Evolutionary conservation across 768 basidiomycete genomes (phyloP).

Genomic region (Terana coerulea): DNA sequence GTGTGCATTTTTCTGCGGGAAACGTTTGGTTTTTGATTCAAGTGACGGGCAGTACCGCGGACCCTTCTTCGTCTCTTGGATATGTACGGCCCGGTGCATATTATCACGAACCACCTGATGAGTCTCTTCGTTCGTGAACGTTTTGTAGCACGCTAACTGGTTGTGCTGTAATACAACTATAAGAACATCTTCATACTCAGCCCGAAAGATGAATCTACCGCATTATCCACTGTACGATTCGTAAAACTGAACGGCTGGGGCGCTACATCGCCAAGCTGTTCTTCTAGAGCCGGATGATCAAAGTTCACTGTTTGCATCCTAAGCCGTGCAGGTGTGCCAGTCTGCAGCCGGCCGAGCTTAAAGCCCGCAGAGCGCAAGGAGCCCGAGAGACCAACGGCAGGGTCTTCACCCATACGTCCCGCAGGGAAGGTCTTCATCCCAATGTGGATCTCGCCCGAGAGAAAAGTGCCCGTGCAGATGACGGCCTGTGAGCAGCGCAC

Average conservation of each 20-base stretch:
- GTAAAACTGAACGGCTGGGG: slow-evolving; percentile 78
- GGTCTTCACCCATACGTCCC: slow-evolving; percentile 69
- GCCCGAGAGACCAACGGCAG: slow-evolving; percentile 69
- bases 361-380: slow-evolving; percentile 76
- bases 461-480: slow-evolving; percentile 88
- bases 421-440: slow-evolving; percentile 76
- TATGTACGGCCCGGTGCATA: slow-evolving; percentile 76
- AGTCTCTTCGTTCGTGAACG: slow-evolving; percentile 67
- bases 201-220: too few relatives aligned
- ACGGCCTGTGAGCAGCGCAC: slow-evolving; percentile 80
- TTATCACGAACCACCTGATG: slow-evolving; percentile 75
- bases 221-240: slow-evolving; percentile 64
- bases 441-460: slow-evolving; percentile 89
- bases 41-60: slow-evolving; percentile 91
- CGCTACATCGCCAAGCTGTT: slow-evolving; percentile 62
- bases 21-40: slow-evolving; percentile 82
- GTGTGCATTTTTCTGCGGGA: slow-evolving; percentile 66
- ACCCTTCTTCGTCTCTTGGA: slow-evolving; percentile 87
- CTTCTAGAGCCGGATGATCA: slow-evolving; percentile 37
- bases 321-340: slow-evolving; percentile 82
- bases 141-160: slow-evolving; percentile 72
- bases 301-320: slow-evolving; percentile 71
- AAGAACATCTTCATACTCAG: too few relatives aligned
- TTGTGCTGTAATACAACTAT: too few relatives aligned
- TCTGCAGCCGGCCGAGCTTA: slow-evolving; percentile 78